These are phyloP conservation scores for Boletus rubroflammeus DNA, from an alignment of 768 basidiomycete species.

Conservation along the genomic window DNA sequence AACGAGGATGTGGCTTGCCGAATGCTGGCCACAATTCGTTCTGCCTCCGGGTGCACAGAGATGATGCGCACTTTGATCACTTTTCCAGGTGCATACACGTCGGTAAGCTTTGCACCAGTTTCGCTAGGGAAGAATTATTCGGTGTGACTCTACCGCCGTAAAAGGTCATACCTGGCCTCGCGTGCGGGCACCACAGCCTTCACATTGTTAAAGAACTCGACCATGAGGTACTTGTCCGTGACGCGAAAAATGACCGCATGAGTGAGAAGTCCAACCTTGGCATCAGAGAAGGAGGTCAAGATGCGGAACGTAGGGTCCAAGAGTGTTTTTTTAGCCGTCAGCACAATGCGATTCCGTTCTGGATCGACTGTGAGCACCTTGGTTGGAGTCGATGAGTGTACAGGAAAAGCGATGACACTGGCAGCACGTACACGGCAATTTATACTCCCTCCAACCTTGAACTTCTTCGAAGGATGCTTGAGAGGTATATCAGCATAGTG, in stretches of 20 bases:
- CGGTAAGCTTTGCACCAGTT: conserved; percentile 50
- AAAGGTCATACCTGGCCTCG: conserved; percentile 68
- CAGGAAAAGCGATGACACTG: background rate
- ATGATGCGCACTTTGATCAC: conserved; percentile 82
- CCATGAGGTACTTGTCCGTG: conserved; percentile 72
- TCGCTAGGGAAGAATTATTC: conserved; percentile 49
- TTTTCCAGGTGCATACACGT: conserved; percentile 74
- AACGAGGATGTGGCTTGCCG: conserved; percentile 66
- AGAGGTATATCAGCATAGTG: conserved; percentile 95
- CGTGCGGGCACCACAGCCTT: conserved; percentile 76
- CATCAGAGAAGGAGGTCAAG: conserved; percentile 61
- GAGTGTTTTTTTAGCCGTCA: conserved; percentile 91
- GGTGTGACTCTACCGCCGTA: background rate
- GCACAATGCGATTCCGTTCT: conserved; percentile 71
- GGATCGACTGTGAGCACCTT: conserved; percentile 83
- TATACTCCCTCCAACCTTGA: conserved; percentile 76
- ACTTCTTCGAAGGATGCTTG: conserved; percentile 89
- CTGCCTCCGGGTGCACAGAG: conserved; percentile 51
- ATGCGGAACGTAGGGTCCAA: conserved; percentile 77
- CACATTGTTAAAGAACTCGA: conserved; percentile 89
- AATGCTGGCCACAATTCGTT: conserved; percentile 79
- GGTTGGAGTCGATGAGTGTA: conserved; percentile 27
- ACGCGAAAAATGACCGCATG: conserved; percentile 84
- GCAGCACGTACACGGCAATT: conserved; percentile 71
- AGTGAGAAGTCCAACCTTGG: conserved; percentile 63